Evolutionary conservation across 805 yeast species (phyloP), one percentile per base, ranked within the genome.

Genomic region (Candida germanica): DNA sequence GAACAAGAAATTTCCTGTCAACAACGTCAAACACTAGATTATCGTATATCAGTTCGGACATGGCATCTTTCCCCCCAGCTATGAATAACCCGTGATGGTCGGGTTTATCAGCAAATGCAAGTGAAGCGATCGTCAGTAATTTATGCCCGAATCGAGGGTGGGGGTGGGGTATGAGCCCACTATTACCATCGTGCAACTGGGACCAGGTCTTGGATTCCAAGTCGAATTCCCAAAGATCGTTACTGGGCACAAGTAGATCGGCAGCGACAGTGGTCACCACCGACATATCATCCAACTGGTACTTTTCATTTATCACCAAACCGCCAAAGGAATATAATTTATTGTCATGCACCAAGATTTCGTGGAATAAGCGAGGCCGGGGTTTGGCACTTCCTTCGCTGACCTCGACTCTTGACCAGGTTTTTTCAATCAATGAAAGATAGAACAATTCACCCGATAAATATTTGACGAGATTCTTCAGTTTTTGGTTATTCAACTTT

Each of bases 221-320:
- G 51, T 80, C 73, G 46, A 80, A 77, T 47, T 72, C 71, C 91
- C 93, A 85, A 17, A 82, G 56, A 47, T 85, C 93, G 47, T 80
- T 80, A 5, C 71, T 53, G 0, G 85, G 76, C 5, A 52, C 52
- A 22, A 66, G 50, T 11, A 72, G 43, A 31, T 64, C 66, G 11
- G 14, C 5, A 2, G 41, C 42, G 6, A 41, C 16, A 5, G 19
- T 4, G 2, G 36, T 11, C 13, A 35, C 34, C 5, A 11, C 12
- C 10, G 40, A 35, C 9, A 9, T 5, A 6, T 44, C 46, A 5
- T 19, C 9, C 19, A 39, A 28, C 4, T 41, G 26, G 14, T 42
- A 33, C 3, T 29, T 35, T 2, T 33, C 31, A 26, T 44, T 39
- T 10, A 44, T 59, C 0, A 62, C 55, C 19, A 84, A 52, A 1